Evolutionary conservation across 306 rosid genomes (phyloP).

Genomic region (Cucumis sativus): Cucumber_9930_V3 NC_026656.2:21366001-21366500

Average conservation of each 20-base stretch:
- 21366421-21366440: neutral
- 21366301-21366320: neutral
- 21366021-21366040: no score
- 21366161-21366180: neutral
- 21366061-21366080: neutral
- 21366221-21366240: neutral
- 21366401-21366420: neutral
- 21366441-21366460: neutral
- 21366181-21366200: neutral
- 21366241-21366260: neutral
- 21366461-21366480: conserved; percentile 1
- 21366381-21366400: neutral
- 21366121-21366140: neutral
- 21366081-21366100: neutral
- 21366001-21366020: neutral
- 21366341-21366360: neutral
- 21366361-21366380: neutral
- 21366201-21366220: neutral
- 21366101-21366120: neutral
- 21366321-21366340: neutral
- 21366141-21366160: neutral
- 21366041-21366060: no score
- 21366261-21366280: neutral
- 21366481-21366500: neutral
- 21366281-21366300: neutral